Evolutionary conservation across 192 early-diverging fungal genomes (phyloP), one percentile per base, ranked within the genome.

Genomic region (Gamsiella multidivaricata): DNA sequence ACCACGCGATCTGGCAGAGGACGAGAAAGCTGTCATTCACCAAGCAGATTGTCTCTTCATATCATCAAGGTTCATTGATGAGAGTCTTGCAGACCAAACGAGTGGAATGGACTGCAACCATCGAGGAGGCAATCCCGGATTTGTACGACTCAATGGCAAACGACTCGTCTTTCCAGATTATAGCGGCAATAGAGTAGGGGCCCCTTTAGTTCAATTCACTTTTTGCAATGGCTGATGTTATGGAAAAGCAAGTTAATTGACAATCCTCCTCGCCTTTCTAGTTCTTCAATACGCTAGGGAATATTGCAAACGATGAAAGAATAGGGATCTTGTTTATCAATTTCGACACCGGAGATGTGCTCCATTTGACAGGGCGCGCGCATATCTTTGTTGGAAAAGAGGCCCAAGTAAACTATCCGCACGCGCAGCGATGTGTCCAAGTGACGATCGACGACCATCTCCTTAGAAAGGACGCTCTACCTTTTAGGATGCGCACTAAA

Each of bases 41-140:
- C 65, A 62, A 15, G 57, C 72, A 0, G 72, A 76, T 31, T 67
- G 72, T 45, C n/a, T 76, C 23, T 76, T 76, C 23, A 66, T 76
- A 1, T 23, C 72, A 1, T 67, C 72, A 9, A 28, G 72, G 9
- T 65, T 51, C 52, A 76, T 76, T 42, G 64, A 76, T 28, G 72
- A 76, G 23, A n/a, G 42, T 0, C 53, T 76, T 29, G 25, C 65
- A 18, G 72, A 76, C 32, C 72, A 76, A 50, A 67, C 64, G 17
- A 76, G 72, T 25, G 72, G 72, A 5, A 76, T 76, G 72, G 72
- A 76, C 23, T 76, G 72, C 36, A 76, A 76, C 26, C 72, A 76
- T 18, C 63, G 72, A 7, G 72, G 72, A 42, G 72, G 72, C 17
- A 76, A 76, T 18, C 72, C 72, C 3, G 72, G 72, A 8, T 76